phyloP scores from a whole-genome alignment of 352 stramenopile genomes.

The Phytophthora pseudosyringae region DNA sequence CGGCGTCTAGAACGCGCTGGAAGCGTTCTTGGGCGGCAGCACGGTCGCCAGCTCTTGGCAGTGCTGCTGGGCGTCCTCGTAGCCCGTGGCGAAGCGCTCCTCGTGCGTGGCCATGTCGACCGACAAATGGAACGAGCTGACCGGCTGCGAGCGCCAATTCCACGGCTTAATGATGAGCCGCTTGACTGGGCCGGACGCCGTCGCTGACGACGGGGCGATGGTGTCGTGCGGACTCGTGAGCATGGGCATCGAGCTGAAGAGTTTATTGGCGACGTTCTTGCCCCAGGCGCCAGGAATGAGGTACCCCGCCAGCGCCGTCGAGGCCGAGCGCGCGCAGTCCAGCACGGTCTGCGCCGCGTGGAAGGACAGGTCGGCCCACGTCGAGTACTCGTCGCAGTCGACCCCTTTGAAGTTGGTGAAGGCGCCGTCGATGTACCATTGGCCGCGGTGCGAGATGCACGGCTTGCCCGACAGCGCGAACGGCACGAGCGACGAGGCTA shows the following conservation, averaged over 20 bases:
- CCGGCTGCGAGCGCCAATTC: constrained; percentile 62
- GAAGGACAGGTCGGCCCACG: constrained; percentile 59
- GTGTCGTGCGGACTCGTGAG: constrained; percentile 57
- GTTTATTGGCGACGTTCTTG: constrained; percentile 53
- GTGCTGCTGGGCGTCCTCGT: constrained; percentile 61
- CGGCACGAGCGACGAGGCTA: constrained; percentile 69
- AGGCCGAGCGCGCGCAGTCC: constrained; percentile 44
- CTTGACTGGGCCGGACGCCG: constrained; percentile 17
- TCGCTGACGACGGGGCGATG: constrained; percentile 35
- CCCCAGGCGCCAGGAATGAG: constrained; percentile 48
- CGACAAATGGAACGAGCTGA: constrained; percentile 64
- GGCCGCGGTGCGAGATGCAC: constrained; percentile 62
- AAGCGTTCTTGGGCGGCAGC: constrained; percentile 35
- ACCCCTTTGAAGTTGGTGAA: constrained; percentile 81
- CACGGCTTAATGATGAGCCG: constrained; percentile 67
- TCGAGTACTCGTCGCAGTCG: constrained; percentile 66
- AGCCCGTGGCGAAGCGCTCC: constrained; percentile 63
- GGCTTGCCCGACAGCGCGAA: constrained; percentile 69
- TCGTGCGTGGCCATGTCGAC: constrained; percentile 60
- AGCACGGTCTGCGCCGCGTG: constrained; percentile 56
- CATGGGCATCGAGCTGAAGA: constrained; percentile 52
- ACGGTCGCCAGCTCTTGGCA: constrained; percentile 57
- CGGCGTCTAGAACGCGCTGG: constrained; percentile 4
- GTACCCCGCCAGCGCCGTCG: constrained; percentile 45
- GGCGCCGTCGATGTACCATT: constrained; percentile 77